A percentile compares a stretch with the other conserved stretches of the same genome.
phyloP scores from a whole-genome alignment of 192 early-diverging fungal genomes.

The Coemansia sp. region DNA sequence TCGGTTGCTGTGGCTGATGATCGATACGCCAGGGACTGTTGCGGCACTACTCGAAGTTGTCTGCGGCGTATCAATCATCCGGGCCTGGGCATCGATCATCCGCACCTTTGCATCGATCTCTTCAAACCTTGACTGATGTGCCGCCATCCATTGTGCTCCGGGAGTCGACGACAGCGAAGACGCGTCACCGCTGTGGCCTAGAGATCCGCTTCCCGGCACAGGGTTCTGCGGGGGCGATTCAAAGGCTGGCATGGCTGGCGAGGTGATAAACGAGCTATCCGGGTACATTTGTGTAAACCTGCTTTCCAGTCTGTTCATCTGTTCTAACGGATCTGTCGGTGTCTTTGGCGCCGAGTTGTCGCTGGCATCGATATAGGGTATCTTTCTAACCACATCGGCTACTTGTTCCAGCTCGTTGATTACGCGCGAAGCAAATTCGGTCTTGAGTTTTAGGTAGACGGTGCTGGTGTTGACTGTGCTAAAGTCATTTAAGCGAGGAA shows the following conservation, averaged over 20 bases:
- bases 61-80: slow-evolving; percentile 1
- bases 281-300: slow-evolving; percentile 39
- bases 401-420: slow-evolving; percentile 23
- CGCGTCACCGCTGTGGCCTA: no score
- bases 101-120: slow-evolving; percentile 42
- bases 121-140: slow-evolving; percentile 21
- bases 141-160: slow-evolving; percentile 10
- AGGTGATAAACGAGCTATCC: slow-evolving; percentile 8
- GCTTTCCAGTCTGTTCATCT: slow-evolving; percentile 45
- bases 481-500: slow-evolving; percentile 46
- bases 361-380: slow-evolving; percentile 19
- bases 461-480: slow-evolving; percentile 36
- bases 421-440: slow-evolving; percentile 20
- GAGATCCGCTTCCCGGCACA: no score
- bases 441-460: slow-evolving; percentile 45
- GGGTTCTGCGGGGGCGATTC: not conserved
- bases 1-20: slow-evolving; percentile 7
- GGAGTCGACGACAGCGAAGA: not conserved
- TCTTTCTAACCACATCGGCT: slow-evolving; percentile 16
- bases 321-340: slow-evolving; percentile 26
- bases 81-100: slow-evolving; percentile 18
- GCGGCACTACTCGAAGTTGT: no score
- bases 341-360: not conserved
- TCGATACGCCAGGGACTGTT: slow-evolving; percentile 10
- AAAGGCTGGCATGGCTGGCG: not conserved